A percentile compares a stretch with the other conserved stretches of the same genome.
These are phyloP conservation scores for Pichia sporocuriosa DNA, from an alignment of 805 yeast species.

Conservation along the genomic window DNA sequence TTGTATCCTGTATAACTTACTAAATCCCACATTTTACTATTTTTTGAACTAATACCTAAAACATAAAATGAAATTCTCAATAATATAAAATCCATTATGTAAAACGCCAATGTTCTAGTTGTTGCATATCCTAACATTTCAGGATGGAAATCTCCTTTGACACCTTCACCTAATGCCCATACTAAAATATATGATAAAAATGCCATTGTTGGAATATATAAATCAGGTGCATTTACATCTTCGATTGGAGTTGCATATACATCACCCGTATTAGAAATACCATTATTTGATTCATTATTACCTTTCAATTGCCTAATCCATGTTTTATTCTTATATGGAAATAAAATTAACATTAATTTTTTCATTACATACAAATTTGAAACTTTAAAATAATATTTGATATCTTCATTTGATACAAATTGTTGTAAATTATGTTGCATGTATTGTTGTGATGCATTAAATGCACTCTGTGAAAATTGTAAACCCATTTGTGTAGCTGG, in stretches of 20 bases:
- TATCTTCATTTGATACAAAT: conserved; percentile 44
- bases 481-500: conserved; percentile 81
- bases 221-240: conserved; percentile 92
- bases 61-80: conserved; percentile 80
- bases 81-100: conserved; percentile 65
- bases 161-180: conserved; percentile 79
- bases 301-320: conserved; percentile 59
- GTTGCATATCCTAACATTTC: conserved; percentile 83
- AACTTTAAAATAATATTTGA: conserved; percentile 87
- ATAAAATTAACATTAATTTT: conserved; percentile 65
- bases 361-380: conserved; percentile 78
- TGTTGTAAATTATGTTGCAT: conserved; percentile 63
- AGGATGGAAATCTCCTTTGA: conserved; percentile 88
- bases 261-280: conserved; percentile 22
- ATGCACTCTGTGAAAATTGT: conserved; percentile 81
- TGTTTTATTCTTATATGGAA: conserved; percentile 79
- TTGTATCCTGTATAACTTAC: conserved; percentile 91
- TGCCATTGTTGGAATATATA: conserved; percentile 94
- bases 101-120: conserved; percentile 78
- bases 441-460: conserved; percentile 74
- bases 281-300: conserved; percentile 24
- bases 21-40: conserved; percentile 58
- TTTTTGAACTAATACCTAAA: conserved; percentile 58
- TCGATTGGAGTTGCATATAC: conserved; percentile 68
- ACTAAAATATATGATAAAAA: conserved; percentile 78